A percentile compares a stretch with the other conserved stretches of the same genome.
Conservation (phyloP, 345 rosid species). For the Iberis pinnata region DNA sequence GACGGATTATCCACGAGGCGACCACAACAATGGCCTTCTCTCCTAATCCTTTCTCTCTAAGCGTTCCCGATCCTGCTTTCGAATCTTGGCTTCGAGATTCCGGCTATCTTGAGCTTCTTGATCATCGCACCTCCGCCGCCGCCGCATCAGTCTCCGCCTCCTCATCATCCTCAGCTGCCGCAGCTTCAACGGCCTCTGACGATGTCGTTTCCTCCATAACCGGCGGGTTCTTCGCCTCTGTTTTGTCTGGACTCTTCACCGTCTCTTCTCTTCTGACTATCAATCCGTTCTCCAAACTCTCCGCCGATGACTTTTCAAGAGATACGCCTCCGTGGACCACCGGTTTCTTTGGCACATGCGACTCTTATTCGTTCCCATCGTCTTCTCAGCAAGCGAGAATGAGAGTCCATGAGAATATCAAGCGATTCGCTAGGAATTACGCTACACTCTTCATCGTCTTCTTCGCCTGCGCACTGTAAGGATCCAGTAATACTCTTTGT, state of each 20-base stretch:
- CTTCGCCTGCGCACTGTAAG: constrained; percentile 84
- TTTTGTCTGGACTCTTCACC: constrained; percentile 39
- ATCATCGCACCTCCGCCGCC: constrained; percentile 46
- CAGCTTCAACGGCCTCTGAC: constrained; percentile 24
- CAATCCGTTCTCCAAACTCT: constrained; percentile 83
- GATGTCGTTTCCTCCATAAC: constrained; percentile 32
- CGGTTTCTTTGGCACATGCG: constrained; percentile 56
- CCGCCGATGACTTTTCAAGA: constrained; percentile 66
- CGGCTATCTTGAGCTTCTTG: constrained; percentile 87
- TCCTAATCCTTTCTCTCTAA: constrained; percentile 72
- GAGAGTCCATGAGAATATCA: constrained; percentile 84
- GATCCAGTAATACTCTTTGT: background rate
- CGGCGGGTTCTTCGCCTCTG: constrained; percentile 38
- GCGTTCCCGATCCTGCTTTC: constrained; percentile 72
- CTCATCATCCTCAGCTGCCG: constrained; percentile 19
- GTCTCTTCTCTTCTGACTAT: constrained; percentile 55
- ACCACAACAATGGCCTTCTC: constrained; percentile 52
- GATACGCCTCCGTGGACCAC: constrained; percentile 78
- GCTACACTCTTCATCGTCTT: constrained; percentile 67
- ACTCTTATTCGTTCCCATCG: constrained; percentile 75
- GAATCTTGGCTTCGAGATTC: constrained; percentile 97
- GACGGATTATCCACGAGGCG: constrained; percentile 17
- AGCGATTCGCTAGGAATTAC: constrained; percentile 79
- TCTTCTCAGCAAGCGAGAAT: constrained; percentile 60
- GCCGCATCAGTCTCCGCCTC: constrained; percentile 36